A percentile compares a stretch with the other conserved stretches of the same genome.
phyloP scores from a whole-genome alignment of 2,329 filamentous ascomycete genomes.

The Parafenestella ontariensis region DNA sequence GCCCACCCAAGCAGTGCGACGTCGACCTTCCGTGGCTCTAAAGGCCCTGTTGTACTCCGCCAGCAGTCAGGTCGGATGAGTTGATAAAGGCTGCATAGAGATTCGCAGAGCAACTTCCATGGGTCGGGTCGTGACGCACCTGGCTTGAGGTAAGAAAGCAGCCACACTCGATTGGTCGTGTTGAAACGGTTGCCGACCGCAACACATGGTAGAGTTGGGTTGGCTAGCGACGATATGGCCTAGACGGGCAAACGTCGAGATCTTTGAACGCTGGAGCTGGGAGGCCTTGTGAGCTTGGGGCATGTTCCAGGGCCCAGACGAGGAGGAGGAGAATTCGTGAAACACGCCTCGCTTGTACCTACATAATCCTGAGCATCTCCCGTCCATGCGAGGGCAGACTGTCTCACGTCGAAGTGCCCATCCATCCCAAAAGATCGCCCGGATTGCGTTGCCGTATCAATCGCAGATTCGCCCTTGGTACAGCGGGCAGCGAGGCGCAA shows the following conservation, averaged over 20 bases:
- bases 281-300: slow-evolving; percentile 10
- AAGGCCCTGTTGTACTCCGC: slow-evolving; percentile 5
- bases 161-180: neutral
- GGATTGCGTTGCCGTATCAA: slow-evolving; percentile 21
- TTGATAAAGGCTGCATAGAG: slow-evolving; percentile 4
- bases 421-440: slow-evolving; percentile 25
- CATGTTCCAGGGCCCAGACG: slow-evolving; percentile 7
- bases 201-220: slow-evolving; percentile 22
- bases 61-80: slow-evolving; percentile 2
- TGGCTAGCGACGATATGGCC: slow-evolving; percentile 16
- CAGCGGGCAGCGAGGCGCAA: slow-evolving; percentile 6
- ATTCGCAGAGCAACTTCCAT: neutral
- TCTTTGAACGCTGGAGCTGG: slow-evolving; percentile 9
- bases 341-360: slow-evolving; percentile 37
- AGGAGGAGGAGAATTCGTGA: slow-evolving; percentile 32
- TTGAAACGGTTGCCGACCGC: slow-evolving; percentile 3
- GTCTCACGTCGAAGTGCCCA: slow-evolving; percentile 29
- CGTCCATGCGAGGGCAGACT: slow-evolving; percentile 37
- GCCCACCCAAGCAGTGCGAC: slow-evolving; percentile 6
- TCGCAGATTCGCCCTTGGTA: slow-evolving; percentile 31
- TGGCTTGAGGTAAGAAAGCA: slow-evolving; percentile 2
- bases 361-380: slow-evolving; percentile 33
- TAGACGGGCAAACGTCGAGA: slow-evolving; percentile 2
- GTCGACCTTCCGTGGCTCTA: neutral
- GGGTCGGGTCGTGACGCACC: slow-evolving; percentile 12